Evolutionary conservation across 2,329 filamentous ascomycete species (phyloP).

Genomic region (Akanthomyces dipterigenus): DNA sequence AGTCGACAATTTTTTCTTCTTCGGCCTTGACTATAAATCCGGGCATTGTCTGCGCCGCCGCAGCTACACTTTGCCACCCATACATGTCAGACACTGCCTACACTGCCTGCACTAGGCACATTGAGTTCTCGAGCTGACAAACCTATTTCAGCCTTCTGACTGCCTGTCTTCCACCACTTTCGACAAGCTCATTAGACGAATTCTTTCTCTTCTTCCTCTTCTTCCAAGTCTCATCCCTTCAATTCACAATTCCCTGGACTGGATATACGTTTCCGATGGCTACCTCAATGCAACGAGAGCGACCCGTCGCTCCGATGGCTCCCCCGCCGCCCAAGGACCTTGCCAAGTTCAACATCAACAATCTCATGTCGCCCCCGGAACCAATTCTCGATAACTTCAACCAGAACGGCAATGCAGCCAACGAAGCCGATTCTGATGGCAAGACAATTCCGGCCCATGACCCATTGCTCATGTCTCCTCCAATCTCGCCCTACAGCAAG

Average conservation of each 20-base stretch:
- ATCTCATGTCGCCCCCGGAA: conserved; percentile 57
- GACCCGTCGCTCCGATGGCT: conserved; percentile 18
- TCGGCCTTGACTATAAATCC: not conserved
- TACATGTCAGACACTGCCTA: conserved; percentile 8
- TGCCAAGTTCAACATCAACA: conserved; percentile 45
- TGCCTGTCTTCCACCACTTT: conserved; percentile 8
- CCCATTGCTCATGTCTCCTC: conserved; percentile 46
- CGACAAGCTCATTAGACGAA: conserved; percentile 9
- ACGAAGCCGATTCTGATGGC: conserved; percentile 19
- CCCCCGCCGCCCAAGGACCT: conserved; percentile 21
- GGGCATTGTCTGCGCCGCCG: not conserved
- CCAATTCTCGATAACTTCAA: conserved; percentile 47
- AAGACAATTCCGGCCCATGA: conserved; percentile 24
- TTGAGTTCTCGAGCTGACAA: conserved; percentile 4
- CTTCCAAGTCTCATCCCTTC: conserved; percentile 12
- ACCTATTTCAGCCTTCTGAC: not conserved
- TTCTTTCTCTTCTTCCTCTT: conserved; percentile 9
- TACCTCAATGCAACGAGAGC: conserved; percentile 19
- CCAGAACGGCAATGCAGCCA: conserved; percentile 15
- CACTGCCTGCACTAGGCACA: not conserved
- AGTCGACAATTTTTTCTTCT: not conserved
- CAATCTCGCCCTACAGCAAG: conserved; percentile 45
- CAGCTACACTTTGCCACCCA: conserved; percentile 10
- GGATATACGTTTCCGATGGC: conserved; percentile 8
- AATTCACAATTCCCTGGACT: not conserved